Evolutionary conservation across 192 early-diverging fungal genomes (phyloP).

Genomic region (Coemansia sp.): DNA sequence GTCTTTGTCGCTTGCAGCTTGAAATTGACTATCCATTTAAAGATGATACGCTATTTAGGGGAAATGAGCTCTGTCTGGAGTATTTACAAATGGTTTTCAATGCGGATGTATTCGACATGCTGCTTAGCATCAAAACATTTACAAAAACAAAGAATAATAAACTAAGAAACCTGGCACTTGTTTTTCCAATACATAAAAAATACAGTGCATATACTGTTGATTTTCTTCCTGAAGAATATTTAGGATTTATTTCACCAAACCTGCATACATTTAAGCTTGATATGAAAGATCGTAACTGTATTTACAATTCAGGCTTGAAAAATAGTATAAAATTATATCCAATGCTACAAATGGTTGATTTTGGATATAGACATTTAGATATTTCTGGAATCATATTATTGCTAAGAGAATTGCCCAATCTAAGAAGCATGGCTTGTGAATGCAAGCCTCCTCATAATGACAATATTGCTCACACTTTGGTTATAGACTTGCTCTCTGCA

Average conservation of each 20-base stretch:
- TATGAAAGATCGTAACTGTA: neutral
- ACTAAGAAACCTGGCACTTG: neutral
- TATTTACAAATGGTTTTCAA: slow-evolving; percentile 10
- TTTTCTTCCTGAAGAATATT: neutral
- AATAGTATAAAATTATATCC: neutral
- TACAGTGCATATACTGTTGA: neutral
- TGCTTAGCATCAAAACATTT: neutral
- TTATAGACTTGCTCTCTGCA: too few species aligned
- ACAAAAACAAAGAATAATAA: neutral
- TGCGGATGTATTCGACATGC: neutral
- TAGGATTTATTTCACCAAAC: neutral
- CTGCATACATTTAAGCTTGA: neutral
- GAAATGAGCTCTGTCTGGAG: neutral
- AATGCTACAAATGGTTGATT: neutral
- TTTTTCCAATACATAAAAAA: neutral
- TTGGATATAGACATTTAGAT: neutral
- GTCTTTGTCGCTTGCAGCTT: neutral
- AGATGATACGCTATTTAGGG: neutral
- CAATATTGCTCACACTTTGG: too few species aligned
- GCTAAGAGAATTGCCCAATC: neutral
- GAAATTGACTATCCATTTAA: neutral
- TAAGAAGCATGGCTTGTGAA: neutral
- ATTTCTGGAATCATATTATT: neutral
- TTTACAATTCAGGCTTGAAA: neutral
- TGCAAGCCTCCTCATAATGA: neutral